Conservation (phyloP, 768 basidiomycete genomes). For the Suillus subluteus region DNA sequence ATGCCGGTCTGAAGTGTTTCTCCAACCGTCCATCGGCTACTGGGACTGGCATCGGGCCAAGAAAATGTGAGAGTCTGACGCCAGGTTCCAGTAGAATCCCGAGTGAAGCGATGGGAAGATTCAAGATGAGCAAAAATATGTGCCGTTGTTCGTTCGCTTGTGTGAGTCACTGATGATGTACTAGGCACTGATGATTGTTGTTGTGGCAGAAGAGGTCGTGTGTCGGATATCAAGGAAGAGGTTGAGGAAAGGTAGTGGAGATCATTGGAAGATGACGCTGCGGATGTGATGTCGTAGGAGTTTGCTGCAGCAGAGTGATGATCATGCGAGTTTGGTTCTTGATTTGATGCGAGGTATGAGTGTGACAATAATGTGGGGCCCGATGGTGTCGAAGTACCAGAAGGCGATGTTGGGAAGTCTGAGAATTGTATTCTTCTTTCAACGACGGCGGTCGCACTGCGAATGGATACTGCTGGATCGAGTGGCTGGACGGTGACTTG, state of each 20-base stretch:
- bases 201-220: slow-evolving; percentile 28
- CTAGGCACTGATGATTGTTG: slow-evolving; percentile 18
- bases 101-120: slow-evolving; percentile 59
- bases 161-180: slow-evolving; percentile 12
- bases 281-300: slow-evolving; percentile 24
- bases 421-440: slow-evolving; percentile 73
- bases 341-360: slow-evolving; percentile 18
- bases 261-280: slow-evolving; percentile 23
- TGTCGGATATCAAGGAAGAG: slow-evolving; percentile 30
- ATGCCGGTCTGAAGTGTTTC: slow-evolving; percentile 72
- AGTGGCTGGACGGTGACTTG: slow-evolving; percentile 63
- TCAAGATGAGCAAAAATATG: slow-evolving; percentile 61
- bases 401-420: slow-evolving; percentile 36
- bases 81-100: slow-evolving; percentile 61
- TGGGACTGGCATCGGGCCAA: slow-evolving; percentile 71
- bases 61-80: slow-evolving; percentile 67
- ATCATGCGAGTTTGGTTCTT: slow-evolving; percentile 9
- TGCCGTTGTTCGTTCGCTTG: slow-evolving; percentile 39
- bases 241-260: slow-evolving; percentile 23
- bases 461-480: slow-evolving; percentile 60
- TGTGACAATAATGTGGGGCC: slow-evolving; percentile 24
- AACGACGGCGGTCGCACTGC: slow-evolving; percentile 64
- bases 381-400: slow-evolving; percentile 27
- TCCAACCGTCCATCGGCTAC: slow-evolving; percentile 78
- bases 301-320: slow-evolving; percentile 32